Percentiles rank a stretch among this genome's conserved stretches.
Evolutionary conservation across 192 early-diverging fungal genomes (phyloP).

Genomic region (Podila clonocystis): DNA sequence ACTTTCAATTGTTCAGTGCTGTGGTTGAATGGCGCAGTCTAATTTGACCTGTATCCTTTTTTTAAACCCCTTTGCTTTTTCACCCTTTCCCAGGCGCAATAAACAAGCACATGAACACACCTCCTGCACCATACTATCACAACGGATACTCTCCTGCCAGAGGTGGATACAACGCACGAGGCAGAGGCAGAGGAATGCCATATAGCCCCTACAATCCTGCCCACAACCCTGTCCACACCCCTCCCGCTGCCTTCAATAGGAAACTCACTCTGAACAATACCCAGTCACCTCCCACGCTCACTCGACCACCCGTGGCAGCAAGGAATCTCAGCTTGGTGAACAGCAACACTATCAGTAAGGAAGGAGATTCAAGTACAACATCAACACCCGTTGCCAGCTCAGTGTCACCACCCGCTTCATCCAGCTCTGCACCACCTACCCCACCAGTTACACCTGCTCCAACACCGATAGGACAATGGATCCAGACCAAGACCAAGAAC

Average conservation of each 20-base stretch:
- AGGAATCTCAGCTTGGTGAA: conserved; percentile 32
- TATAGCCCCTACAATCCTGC: background rate
- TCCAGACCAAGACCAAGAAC: conserved; percentile 45
- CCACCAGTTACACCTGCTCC: background rate
- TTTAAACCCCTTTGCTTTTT: background rate
- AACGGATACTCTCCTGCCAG: background rate
- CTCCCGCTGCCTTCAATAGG: conserved; percentile 19
- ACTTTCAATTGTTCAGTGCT: too few species aligned
- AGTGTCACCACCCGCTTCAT: background rate
- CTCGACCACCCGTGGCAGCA: conserved; percentile 7
- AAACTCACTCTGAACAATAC: conserved; percentile 36
- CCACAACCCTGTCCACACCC: background rate
- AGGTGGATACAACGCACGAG: conserved; percentile 22
- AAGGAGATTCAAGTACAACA: background rate
- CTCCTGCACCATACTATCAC: conserved; percentile 1
- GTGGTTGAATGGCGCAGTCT: too few species aligned
- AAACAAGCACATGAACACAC: conserved; percentile 39
- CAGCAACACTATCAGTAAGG: conserved; percentile 9
- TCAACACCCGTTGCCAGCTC: background rate
- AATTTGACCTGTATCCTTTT: background rate
- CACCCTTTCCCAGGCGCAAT: conserved; percentile 22
- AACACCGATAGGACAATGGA: conserved; percentile 27
- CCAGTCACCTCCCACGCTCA: background rate
- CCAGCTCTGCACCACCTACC: background rate
- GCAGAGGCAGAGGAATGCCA: conserved; percentile 13